Percentiles rank a stretch among this genome's conserved stretches.
phyloP scores from a whole-genome alignment of 345 rosid species.

The Pseudoturritis turrita region DNA sequence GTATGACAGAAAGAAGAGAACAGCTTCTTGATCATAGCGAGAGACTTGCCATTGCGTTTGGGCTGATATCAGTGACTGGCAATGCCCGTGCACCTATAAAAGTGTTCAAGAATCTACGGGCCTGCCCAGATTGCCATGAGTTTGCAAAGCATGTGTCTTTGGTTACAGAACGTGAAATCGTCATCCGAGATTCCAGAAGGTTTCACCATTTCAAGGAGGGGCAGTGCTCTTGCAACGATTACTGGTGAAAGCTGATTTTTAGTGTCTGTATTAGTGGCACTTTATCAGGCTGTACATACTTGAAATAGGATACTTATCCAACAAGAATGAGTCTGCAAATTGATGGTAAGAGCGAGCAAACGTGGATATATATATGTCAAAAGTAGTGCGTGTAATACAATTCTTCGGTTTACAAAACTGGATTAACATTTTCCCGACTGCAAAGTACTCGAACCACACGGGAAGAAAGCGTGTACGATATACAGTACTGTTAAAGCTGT shows the following conservation, averaged over 20 bases:
- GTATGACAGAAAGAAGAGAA: conserved; percentile 48
- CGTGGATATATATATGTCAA: conserved; percentile 28
- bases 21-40: conserved; percentile 69
- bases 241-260: conserved; percentile 44
- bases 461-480: conserved; percentile 7
- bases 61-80: conserved; percentile 46
- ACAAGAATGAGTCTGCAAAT: conserved; percentile 4
- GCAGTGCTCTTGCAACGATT: conserved; percentile 71
- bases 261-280: neutral
- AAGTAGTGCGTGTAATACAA: conserved; percentile 12
- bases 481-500: conserved; percentile 19
- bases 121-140: conserved; percentile 68
- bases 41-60: conserved; percentile 71
- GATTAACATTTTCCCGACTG: conserved; percentile 22
- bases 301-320: neutral
- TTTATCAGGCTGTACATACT: neutral
- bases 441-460: conserved; percentile 14
- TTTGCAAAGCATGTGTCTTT: conserved; percentile 61
- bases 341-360: neutral
- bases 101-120: conserved; percentile 73
- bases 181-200: conserved; percentile 58
- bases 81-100: conserved; percentile 41
- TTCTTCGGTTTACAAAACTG: conserved; percentile 25
- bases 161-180: conserved; percentile 46
- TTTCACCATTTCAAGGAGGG: conserved; percentile 69